Conservation (phyloP, 208 protist species). For the Trypanosoma vivax region DNA sequence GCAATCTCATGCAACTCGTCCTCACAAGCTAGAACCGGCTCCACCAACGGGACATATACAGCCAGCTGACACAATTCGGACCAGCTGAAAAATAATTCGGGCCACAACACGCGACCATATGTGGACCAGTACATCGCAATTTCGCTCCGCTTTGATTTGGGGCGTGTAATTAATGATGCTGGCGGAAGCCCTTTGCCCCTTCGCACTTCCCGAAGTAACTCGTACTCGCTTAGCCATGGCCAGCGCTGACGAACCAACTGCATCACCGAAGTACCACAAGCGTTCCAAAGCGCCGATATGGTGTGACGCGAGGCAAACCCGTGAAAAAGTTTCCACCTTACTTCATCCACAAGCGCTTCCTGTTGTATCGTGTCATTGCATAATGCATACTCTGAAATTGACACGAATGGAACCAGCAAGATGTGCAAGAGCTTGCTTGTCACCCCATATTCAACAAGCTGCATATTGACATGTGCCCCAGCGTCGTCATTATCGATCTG, state of each 20-base stretch:
- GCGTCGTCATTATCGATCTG: conserved; percentile 5
- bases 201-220: conserved; percentile 38
- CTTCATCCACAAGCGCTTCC: neutral
- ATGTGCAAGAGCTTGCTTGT: conserved; percentile 27
- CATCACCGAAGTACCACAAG: conserved; percentile 17
- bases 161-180: conserved; percentile 28
- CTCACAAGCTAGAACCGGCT: conserved; percentile 7
- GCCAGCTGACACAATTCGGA: conserved; percentile 68
- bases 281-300: conserved; percentile 27
- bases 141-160: conserved; percentile 20
- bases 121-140: conserved; percentile 68
- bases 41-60: conserved; percentile 38
- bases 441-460: conserved; percentile 30
- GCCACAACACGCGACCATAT: conserved; percentile 40
- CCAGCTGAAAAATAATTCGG: conserved; percentile 48
- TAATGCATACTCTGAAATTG: neutral
- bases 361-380: neutral
- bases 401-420: conserved; percentile 16
- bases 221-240: conserved; percentile 43
- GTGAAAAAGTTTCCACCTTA: conserved; percentile 29
- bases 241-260: conserved; percentile 36
- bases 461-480: conserved; percentile 5
- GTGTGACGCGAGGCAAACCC: conserved; percentile 24
- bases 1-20: conserved; percentile 13
- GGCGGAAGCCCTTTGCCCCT: conserved; percentile 25